Evolutionary conservation across 2,329 filamentous ascomycete genomes (phyloP).

Genomic region (Capronia coronata): DNA sequence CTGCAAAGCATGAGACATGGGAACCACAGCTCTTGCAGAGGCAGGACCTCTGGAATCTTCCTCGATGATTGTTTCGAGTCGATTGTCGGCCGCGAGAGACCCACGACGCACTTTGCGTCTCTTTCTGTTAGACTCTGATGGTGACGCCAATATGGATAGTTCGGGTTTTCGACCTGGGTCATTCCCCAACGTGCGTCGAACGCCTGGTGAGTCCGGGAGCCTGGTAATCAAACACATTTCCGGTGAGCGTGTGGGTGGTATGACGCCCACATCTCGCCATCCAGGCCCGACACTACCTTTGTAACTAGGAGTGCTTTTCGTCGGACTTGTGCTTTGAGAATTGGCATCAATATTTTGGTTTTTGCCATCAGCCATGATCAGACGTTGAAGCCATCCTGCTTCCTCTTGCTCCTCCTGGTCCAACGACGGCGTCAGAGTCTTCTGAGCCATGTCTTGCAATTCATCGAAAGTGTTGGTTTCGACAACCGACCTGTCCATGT

Average conservation of each 20-base stretch:
- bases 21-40: not conserved
- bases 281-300: not conserved
- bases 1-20: not conserved
- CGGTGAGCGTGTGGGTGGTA: not conserved
- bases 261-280: not conserved
- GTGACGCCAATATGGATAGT: not conserved
- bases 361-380: conserved; percentile 49
- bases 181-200: not conserved
- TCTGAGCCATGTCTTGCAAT: conserved; percentile 60
- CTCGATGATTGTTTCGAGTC: not conserved
- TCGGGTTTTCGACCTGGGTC: not conserved
- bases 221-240: not conserved
- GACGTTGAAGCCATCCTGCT: conserved; percentile 52
- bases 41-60: not conserved
- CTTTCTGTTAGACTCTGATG: not conserved
- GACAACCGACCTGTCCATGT: conserved; percentile 63
- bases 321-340: conserved; percentile 1
- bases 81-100: not conserved
- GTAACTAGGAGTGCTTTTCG: not conserved
- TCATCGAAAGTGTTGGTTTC: conserved; percentile 65
- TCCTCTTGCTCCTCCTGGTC: conserved; percentile 57
- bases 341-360: conserved; percentile 5
- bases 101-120: not conserved
- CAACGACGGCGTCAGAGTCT: conserved; percentile 45
- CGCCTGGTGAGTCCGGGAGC: not conserved